Base-by-base conservation (phyloP, 2,329 filamentous ascomycete species). In the Neoscytalidium dimidiatum region DNA sequence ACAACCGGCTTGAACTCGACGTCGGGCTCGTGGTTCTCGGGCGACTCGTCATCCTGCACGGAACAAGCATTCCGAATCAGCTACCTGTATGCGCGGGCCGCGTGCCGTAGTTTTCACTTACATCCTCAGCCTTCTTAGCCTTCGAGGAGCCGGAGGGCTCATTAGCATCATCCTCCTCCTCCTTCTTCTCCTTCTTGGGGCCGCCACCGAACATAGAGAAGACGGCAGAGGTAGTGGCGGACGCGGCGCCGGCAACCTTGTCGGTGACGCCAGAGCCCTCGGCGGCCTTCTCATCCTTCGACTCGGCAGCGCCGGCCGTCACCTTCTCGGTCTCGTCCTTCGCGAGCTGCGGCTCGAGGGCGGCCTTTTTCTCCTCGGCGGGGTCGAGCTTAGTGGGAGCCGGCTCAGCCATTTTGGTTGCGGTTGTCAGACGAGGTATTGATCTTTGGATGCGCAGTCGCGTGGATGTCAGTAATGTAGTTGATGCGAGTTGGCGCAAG, bases 191-290 rank as follows among this genome's bases (percentile, higher is more conserved):
- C 85, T 97, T 98, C 88, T 96, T 96, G 67, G 92, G 92, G 68
- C 95, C 95, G 69, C 95, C 95, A 72, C 95, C 95, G 77, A 99
- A 99, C 95, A 99, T 98, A 80, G 92, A 94, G 85, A 98, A 98
- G 69, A 81, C 80, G 41, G 80, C 75, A 19, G 76, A 67, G 2
- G 75, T 70, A 26, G 76, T 73, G 48, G 70, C 70, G 5, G 74
- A 66, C 19, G 75, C 74, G 58, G 74, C 78, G 67, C 77, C 76
- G 63, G 79, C 74, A 56, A 75, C 73, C 64, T 73, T 75, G 71
- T 78, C 75, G 26, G 75, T 74, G 56, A 74, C 68, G 52, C 51
- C 41, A 53, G 51, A 28, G 28, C 52, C 38, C 26, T 68, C 48
- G 9, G 69, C 68, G n/a, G 75, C 81, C 83, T 86, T 86, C 72